A percentile compares a stretch with the other conserved stretches of the same genome.
Conservation (phyloP, 805 yeast species). For the Suhomyces prunicola region DNA sequence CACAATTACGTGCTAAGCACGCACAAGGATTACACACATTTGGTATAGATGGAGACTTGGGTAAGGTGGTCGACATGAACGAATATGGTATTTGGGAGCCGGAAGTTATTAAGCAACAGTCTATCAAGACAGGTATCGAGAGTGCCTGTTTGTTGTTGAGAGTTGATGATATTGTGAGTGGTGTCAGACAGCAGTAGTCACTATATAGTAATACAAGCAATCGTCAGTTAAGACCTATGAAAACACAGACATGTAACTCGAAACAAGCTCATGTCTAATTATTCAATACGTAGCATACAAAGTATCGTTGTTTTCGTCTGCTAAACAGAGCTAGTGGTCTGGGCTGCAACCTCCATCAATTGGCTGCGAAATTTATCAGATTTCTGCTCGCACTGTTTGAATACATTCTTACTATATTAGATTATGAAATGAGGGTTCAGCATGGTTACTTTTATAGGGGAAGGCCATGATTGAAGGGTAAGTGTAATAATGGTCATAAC, state of each 20-base stretch:
- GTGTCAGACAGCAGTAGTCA: conserved; percentile 60
- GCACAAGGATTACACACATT: conserved; percentile 82
- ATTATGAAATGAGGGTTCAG: no score
- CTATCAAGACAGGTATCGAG: conserved; percentile 96
- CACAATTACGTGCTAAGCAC: conserved; percentile 93
- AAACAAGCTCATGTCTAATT: not conserved
- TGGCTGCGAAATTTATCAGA: not conserved
- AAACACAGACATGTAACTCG: not conserved
- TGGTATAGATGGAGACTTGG: conserved; percentile 94
- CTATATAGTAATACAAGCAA: conserved; percentile 7
- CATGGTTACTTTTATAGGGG: no score
- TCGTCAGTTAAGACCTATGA: not conserved
- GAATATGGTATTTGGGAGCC: conserved; percentile 99
- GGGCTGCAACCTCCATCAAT: no score
- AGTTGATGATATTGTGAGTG: conserved; percentile 97
- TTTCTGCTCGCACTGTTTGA: not conserved
- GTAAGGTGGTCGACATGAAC: conserved; percentile 93
- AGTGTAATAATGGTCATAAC: no score
- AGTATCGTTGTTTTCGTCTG: no score
- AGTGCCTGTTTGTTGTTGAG: conserved; percentile 91
- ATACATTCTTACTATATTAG: not conserved
- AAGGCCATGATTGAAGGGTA: no score
- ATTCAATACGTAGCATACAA: not conserved
- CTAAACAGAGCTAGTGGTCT: no score
- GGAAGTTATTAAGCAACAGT: conserved; percentile 94